Percentiles rank a stretch among this genome's conserved stretches.
These are phyloP conservation scores for Alternaria ethzedia DNA, from an alignment of 2,329 filamentous ascomycete genomes.

Conservation along the genomic window DNA sequence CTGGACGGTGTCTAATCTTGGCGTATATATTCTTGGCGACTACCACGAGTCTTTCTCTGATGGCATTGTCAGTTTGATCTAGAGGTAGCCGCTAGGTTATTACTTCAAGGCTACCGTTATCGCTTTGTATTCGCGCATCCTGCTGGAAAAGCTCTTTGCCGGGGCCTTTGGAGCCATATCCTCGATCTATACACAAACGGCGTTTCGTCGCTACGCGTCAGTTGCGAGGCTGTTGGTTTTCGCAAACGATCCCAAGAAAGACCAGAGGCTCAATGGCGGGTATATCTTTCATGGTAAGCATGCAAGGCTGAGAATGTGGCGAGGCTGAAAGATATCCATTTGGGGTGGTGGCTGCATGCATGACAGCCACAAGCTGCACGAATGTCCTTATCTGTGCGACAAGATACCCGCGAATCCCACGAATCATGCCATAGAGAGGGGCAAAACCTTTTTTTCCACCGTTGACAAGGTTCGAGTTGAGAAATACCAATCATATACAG, in stretches of 20 bases:
- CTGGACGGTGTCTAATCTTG: background rate
- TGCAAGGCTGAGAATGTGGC: background rate
- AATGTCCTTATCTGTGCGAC: background rate
- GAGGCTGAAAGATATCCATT: background rate
- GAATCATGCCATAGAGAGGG: background rate
- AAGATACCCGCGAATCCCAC: background rate
- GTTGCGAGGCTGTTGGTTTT: background rate
- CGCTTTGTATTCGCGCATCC: background rate
- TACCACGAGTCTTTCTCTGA: background rate
- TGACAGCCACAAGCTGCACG: background rate
- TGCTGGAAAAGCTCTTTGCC: background rate
- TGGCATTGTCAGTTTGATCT: background rate
- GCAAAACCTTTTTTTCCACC: background rate
- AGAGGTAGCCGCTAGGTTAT: fast-evolving
- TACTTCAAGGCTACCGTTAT: background rate
- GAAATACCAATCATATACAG: background rate
- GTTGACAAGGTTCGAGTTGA: background rate
- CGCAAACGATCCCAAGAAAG: too few species aligned
- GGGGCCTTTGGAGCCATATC: background rate
- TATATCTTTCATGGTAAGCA: background rate
- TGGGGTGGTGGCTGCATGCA: background rate
- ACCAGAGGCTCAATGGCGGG: background rate
- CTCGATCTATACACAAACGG: background rate
- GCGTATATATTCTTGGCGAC: background rate
- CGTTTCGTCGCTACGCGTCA: background rate